phyloP scores from a whole-genome alignment of 192 early-diverging fungal species.

The Phycomyces nitens region DNA sequence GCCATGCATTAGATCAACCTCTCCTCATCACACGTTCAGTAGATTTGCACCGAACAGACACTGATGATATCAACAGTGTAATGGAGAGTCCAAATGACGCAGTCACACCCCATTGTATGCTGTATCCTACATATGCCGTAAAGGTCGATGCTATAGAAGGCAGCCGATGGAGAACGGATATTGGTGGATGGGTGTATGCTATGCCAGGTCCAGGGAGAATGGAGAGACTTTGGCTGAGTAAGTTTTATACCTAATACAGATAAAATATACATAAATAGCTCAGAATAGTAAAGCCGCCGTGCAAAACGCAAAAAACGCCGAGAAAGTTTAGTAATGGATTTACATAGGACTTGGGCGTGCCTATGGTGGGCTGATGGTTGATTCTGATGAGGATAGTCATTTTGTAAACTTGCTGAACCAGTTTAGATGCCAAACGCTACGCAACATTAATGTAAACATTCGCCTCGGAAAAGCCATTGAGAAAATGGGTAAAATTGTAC shows the following conservation, averaged over 20 bases:
- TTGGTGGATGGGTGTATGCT: conserved; percentile 30
- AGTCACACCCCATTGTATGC: conserved; percentile 24
- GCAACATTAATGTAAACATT: conserved; percentile 17
- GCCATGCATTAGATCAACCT: too few relatives aligned
- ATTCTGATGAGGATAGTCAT: conserved; percentile 20
- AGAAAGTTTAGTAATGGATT: not conserved
- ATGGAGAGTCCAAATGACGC: conserved; percentile 7
- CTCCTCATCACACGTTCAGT: not conserved
- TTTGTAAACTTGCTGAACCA: conserved; percentile 24
- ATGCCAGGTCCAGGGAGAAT: conserved; percentile 19
- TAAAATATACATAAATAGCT: not conserved
- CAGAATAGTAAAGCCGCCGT: too few relatives aligned
- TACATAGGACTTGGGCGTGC: conserved; percentile 22
- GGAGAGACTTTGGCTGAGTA: conserved; percentile 27
- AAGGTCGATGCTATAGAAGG: conserved; percentile 11
- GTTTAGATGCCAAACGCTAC: conserved; percentile 23
- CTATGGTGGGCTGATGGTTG: conserved; percentile 19
- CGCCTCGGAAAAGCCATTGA: conserved; percentile 6
- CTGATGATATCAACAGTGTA: conserved; percentile 16
- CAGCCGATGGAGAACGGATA: conserved; percentile 15
- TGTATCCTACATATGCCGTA: conserved; percentile 31
- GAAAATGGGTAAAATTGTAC: not conserved
- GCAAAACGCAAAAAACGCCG: too few relatives aligned
- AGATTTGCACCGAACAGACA: not conserved
- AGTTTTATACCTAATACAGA: not conserved